A percentile compares a stretch with the other conserved stretches of the same genome.
These are phyloP conservation scores for Phanerodontia chrysosporium DNA, from an alignment of 768 basidiomycete genomes.

Conservation along the genomic window DNA sequence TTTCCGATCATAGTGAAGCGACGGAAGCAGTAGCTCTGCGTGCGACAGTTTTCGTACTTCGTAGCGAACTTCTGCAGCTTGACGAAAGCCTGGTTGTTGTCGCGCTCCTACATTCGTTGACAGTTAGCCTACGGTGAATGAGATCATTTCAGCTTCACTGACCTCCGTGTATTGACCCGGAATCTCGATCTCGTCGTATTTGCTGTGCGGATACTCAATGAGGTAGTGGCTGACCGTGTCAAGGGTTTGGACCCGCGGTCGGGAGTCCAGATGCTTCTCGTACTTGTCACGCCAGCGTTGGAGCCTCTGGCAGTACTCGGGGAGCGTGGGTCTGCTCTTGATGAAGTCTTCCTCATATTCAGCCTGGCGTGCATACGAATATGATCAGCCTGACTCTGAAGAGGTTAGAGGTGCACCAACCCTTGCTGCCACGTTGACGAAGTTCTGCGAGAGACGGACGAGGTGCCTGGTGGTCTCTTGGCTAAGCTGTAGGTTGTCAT, in stretches of 20 bases:
- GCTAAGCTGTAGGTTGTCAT: constrained; percentile 65
- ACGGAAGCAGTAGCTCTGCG: constrained; percentile 83
- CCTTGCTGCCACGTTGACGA: constrained; percentile 33
- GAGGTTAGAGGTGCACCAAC: neutral
- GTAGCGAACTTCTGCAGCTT: constrained; percentile 88
- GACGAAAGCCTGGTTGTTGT: constrained; percentile 86
- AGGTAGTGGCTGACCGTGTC: constrained; percentile 89
- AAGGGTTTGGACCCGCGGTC: constrained; percentile 80
- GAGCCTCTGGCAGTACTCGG: constrained; percentile 86
- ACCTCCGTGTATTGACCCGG: constrained; percentile 99
- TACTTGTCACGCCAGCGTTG: constrained; percentile 92
- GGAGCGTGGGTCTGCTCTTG: constrained; percentile 64
- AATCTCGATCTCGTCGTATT: constrained; percentile 96
- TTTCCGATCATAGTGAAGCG: constrained; percentile 87
- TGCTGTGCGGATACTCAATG: constrained; percentile 95
- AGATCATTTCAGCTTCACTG: constrained; percentile 14
- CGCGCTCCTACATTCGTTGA: constrained; percentile 70
- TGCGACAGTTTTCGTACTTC: constrained; percentile 85
- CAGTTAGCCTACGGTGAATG: neutral
- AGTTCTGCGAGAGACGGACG: constrained; percentile 54
- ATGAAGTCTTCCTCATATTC: constrained; percentile 93
- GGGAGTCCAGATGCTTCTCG: constrained; percentile 75
- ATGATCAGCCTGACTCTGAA: neutral
- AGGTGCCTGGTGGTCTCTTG: constrained; percentile 53
- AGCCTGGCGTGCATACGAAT: constrained; percentile 42